Conservation (phyloP, 2,329 filamentous ascomycete genomes). For the Pyrenophora seminiperda region DNA sequence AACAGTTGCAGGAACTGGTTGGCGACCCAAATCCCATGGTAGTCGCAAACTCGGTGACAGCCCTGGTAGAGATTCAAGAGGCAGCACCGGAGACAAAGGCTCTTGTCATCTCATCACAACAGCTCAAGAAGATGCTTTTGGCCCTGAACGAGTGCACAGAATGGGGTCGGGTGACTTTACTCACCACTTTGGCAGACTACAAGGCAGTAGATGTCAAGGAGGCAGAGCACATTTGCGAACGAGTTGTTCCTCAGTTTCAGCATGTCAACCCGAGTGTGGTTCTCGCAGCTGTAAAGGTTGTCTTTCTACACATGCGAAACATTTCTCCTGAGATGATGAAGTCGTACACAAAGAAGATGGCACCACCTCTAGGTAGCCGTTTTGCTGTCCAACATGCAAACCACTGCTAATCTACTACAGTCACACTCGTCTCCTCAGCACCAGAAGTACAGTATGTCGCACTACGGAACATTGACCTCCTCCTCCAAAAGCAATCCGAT, state of each 20-base stretch:
- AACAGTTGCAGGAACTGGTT: conserved; percentile 92
- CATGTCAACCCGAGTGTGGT: conserved; percentile 98
- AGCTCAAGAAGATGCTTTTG: conserved; percentile 93
- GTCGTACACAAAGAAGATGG: conserved; percentile 98
- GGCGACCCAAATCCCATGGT: conserved; percentile 99
- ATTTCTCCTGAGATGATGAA: conserved; percentile 77
- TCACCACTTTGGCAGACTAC: conserved; percentile 89
- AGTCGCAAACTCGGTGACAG: conserved; percentile 95
- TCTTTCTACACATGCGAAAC: conserved; percentile 93
- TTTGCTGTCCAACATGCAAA: not conserved
- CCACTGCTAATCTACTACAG: conserved; percentile 55
- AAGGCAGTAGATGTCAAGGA: conserved; percentile 87
- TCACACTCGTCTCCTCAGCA: conserved; percentile 92
- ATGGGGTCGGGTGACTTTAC: conserved; percentile 94
- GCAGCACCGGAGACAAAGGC: conserved; percentile 89
- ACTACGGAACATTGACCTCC: conserved; percentile 90
- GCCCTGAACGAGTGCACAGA: conserved; percentile 98
- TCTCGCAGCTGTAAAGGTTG: conserved; percentile 94
- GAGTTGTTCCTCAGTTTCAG: conserved; percentile 95
- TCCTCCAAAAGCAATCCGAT: conserved; percentile 93
- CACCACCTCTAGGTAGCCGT: conserved; percentile 79
- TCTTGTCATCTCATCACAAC: conserved; percentile 78
- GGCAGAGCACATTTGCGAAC: conserved; percentile 96
- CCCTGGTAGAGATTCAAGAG: conserved; percentile 88
- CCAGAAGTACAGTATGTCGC: conserved; percentile 99